Evolutionary conservation across 345 rosid genomes (phyloP), one percentile per base, ranked within the genome.

Genomic region (Linum trigynum): DNA sequence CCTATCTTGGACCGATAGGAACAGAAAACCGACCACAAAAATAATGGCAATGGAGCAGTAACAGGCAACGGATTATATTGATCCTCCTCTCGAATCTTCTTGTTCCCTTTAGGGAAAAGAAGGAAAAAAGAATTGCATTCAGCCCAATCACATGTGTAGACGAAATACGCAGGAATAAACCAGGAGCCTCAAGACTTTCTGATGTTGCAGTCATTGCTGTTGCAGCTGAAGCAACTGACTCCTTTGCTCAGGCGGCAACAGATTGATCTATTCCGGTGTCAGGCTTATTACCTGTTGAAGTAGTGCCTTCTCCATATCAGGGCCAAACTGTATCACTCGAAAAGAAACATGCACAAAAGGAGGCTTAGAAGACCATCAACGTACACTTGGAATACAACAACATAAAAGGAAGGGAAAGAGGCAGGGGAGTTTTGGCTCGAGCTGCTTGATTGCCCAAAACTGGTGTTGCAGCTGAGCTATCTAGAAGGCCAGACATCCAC

Each of bases 211-310:
- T 94, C 82, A 85, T 65, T 85, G 96, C 75, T 86, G 97, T 74
- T 90, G 97, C 66, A 94, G 88, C 85, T 88, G 96, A 72, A 94
- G 86, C 77, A 94, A 95, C 79, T 90, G 99, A 67, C 78, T 84
- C 72, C 99, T 84, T 69, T 88, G 97, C 55, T 90, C 99, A 9
- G 85, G 85, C 59, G 99, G 96, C 69, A 94, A 75, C 50, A 80
- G 81, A 82, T 82, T 86, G 55, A 94, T 90, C 82, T 90, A 92
- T 43, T 94, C 99, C 9, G 82, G 97, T 36, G 99, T 88, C 51
- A 94, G 85, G 82, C 97, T 94, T 95, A 90, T 94, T 69, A 94
- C 97, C 81, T 90, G 95, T 64, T 90, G 96, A 71, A 90, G 95
- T 63, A 94, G 80, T n/a, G 92, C 91, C 83, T 88, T 84, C 88